Evolutionary conservation across 1,284 basidiomycete genomes (phyloP), one percentile per base, ranked within the genome.

Genomic region (Calocybe gambosa): DNA sequence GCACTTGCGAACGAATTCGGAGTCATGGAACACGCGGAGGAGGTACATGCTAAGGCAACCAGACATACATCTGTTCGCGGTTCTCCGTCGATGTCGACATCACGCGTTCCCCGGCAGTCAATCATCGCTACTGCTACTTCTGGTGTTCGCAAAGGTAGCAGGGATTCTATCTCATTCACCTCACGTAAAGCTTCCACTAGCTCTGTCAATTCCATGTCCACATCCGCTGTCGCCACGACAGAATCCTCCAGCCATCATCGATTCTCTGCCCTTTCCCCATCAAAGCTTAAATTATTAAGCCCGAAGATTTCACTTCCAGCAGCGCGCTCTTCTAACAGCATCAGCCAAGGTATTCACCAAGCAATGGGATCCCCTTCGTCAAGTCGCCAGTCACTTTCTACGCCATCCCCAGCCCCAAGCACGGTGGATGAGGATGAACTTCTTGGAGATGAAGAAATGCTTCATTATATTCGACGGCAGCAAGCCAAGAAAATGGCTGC

Each of bases 401-500:
- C 88, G 2, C 86, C 87, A n/a, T 90, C 88, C 7, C 87, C 87
- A 3, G 77, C 75, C 5, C 84, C 78, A 18, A 83, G 77, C 53
- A 69, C 76, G 1, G 71, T 86, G 0, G 91, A 94, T 53, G 95
- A 99, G 52, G 96, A 99, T 55, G 93, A 98, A 65, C 50, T 85
- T 1, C 67, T 86, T 10, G 96, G 90, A 16, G 96, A 99, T 60
- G 91, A 93, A 52, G 96, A 99, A 69, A 99, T 99, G 95, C 71
- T 89, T 58, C 85, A 89, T 50, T 99, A 97, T 64, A 92, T 98
- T 50, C 79, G 82, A 54, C 79, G 93, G 25, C 89, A 96, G 56
- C 88, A 93, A 55, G 82, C 88, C 10, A 91, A 92, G 69, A 92
- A 89, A 63, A 67, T 94, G 46, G 88, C 92, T 1, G 75, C 77